phyloP scores from a whole-genome alignment of 305 asterid genomes.

The Vinca major region DNA sequence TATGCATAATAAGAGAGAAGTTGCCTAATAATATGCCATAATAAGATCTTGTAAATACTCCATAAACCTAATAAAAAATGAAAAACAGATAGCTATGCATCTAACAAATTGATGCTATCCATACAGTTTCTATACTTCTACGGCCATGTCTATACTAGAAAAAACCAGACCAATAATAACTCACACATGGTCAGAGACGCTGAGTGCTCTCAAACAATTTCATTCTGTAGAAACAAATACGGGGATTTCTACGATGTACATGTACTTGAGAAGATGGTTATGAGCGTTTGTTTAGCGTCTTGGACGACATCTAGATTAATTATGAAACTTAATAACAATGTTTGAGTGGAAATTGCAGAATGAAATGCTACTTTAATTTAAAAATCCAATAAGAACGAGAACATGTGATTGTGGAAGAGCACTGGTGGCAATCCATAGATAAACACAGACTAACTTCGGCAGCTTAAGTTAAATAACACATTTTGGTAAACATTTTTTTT shows the following conservation, averaged over 20 bases:
- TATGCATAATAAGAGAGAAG: background rate
- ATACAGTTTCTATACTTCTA: background rate
- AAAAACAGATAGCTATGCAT: background rate
- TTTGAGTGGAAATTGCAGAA: background rate
- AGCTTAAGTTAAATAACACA: too few species aligned
- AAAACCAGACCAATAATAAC: background rate
- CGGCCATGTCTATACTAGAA: background rate
- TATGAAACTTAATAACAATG: background rate
- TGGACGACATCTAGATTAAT: too few species aligned
- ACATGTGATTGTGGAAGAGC: too few species aligned
- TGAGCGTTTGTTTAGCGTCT: background rate
- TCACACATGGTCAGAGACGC: background rate
- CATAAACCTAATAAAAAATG: background rate
- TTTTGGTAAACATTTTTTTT: too few species aligned
- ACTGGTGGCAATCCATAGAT: too few species aligned
- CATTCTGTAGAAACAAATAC: background rate
- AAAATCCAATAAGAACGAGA: too few species aligned
- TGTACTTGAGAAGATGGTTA: background rate
- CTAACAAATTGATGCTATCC: background rate
- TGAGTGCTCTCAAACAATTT: background rate
- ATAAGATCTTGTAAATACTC: background rate
- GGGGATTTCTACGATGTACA: background rate
- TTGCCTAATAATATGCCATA: background rate
- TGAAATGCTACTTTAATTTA: too few species aligned
- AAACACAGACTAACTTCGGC: too few species aligned